Evolutionary conservation across 225 moss, liverwort and hornwort genomes (phyloP).

Genomic region (Sphagnum tenellum): DNA sequence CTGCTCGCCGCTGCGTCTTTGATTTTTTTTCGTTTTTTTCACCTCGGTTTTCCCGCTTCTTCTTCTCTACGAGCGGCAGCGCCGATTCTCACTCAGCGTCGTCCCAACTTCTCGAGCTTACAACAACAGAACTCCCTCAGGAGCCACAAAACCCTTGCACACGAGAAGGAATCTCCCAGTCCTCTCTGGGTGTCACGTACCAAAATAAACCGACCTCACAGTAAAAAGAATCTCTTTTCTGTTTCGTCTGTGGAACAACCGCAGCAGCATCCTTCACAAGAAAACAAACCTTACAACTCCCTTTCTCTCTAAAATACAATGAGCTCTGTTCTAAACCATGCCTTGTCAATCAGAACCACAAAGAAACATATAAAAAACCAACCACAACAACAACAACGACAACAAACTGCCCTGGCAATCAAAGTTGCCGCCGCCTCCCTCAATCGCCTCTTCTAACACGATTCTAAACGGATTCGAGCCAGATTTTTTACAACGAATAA

Average conservation of each 20-base stretch:
- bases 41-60: too few species aligned
- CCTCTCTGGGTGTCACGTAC: background rate
- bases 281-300: background rate
- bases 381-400: too few species aligned
- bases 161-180: background rate
- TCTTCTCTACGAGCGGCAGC: too few species aligned
- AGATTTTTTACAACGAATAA: too few species aligned
- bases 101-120: too few species aligned
- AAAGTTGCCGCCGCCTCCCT: too few species aligned
- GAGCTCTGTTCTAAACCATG: background rate
- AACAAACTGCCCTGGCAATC: too few species aligned
- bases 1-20: too few species aligned
- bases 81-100: too few species aligned
- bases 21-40: too few species aligned
- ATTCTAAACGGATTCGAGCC: background rate
- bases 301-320: background rate
- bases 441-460: background rate
- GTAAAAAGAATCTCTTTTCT: constrained; percentile 2
- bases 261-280: constrained; percentile 4
- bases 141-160: background rate
- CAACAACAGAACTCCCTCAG: background rate
- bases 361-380: background rate
- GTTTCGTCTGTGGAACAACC: background rate
- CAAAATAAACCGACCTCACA: background rate
- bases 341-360: background rate